Evolutionary conservation across 345 rosid genomes (phyloP), one percentile per base, ranked within the genome.

Genomic region (Rhodomyrtus tomentosa): DNA sequence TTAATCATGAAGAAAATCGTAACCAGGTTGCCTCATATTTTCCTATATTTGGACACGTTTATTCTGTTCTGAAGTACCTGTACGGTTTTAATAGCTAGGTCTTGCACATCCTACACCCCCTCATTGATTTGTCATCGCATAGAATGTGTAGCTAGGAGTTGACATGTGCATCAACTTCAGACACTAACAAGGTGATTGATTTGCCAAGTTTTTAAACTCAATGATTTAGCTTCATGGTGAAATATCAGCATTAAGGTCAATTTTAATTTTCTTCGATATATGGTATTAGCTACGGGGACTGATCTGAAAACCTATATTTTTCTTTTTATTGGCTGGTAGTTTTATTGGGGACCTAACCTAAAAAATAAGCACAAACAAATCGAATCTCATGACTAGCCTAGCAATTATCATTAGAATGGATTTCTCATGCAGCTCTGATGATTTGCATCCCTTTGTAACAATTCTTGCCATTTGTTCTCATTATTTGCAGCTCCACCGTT

Each of bases 401-500:
- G 40, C 40, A 29, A 62, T 62, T 62, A 62, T 62, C 20, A 29
- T 40, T 29, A 62, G 74, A 18, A 32, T 32, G 42, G 76, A 32
- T 62, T 62, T 32, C 42, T 62, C 42, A 62, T 62, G 76, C 18
- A 32, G 24, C 21, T 52, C 11, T 40, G 50, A 52, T 15, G 45
- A 74, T 84, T 74, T 45, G 21, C 54, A 50, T 72, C 51, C 22
- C 18, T 49, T 29, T 50, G 29, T 53, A 36, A 51, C 11, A 50
- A 16, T 29, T 27, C 21, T 81, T 73, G 38, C 53, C 45, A 5
- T 72, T 85, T 50, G 52, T 29, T 42, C 59, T 42, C 68, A 25
- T 48, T 42, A 40, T 83, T 42, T 81, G 52, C 98, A 97, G 99
- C 99, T 82, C 99, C 99, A 24, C 95, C 99, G 8, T 82, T 97